phyloP scores from a whole-genome alignment of 1,284 basidiomycete genomes.

The Cutaneotrichosporon sp. region DNA sequence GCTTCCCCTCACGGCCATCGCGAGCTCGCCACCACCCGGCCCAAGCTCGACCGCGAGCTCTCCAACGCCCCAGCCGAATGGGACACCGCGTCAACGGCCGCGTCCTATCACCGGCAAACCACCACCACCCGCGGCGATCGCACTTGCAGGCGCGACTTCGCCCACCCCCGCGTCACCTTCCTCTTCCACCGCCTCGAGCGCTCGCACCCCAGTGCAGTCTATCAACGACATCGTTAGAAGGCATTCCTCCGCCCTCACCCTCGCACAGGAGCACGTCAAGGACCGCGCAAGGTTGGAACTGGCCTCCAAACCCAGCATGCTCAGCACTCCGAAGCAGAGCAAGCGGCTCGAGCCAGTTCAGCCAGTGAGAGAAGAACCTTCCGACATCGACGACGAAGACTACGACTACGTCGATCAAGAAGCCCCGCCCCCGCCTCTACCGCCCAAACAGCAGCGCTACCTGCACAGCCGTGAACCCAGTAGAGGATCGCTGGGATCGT shows the following conservation, averaged over 20 bases:
- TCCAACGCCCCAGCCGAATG: slow-evolving; percentile 4
- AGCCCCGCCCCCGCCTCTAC: slow-evolving; percentile 1
- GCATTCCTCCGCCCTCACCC: slow-evolving; percentile 43
- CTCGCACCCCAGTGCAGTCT: slow-evolving; percentile 24
- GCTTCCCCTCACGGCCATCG: background rate
- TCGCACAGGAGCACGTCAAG: slow-evolving; percentile 30
- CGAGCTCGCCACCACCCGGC: background rate
- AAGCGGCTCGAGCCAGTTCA: background rate
- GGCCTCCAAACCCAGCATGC: slow-evolving; percentile 6
- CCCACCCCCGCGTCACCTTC: slow-evolving; percentile 10
- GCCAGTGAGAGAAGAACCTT: background rate
- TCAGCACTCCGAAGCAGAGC: background rate
- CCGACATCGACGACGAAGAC: background rate
- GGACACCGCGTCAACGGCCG: slow-evolving; percentile 5
- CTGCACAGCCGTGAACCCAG: slow-evolving; percentile 16
- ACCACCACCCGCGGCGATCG: background rate
- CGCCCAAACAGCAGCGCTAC: slow-evolving; percentile 1
- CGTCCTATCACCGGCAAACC: slow-evolving; percentile 6
- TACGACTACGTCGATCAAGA: slow-evolving; percentile 1
- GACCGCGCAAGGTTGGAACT: slow-evolving; percentile 29
- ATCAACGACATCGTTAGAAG: slow-evolving; percentile 55
- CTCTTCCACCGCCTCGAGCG: slow-evolving; percentile 4
- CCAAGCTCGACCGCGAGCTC: slow-evolving; percentile 3
- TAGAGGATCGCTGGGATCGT: slow-evolving; percentile 8
- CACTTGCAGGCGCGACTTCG: background rate